Percentiles rank a stretch among this genome's conserved stretches.
Evolutionary conservation across 2,329 filamentous ascomycete genomes (phyloP).

Genomic region (Elsinoe necatrix): DNA sequence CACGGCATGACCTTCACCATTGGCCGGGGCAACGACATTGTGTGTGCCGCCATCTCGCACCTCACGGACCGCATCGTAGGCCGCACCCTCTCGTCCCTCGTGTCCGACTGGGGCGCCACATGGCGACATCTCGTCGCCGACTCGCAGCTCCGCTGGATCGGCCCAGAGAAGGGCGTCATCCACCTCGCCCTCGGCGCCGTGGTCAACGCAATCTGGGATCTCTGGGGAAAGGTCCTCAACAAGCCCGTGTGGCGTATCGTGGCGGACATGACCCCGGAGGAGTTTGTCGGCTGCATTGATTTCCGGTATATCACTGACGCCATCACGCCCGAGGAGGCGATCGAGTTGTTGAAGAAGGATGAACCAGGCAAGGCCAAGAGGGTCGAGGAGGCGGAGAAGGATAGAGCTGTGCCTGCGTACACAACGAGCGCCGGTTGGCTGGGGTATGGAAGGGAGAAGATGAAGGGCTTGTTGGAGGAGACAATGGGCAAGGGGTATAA

Average conservation of each 20-base stretch:
- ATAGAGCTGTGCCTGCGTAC: slow-evolving; percentile 75
- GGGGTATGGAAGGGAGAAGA: slow-evolving; percentile 82
- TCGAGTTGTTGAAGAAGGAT: slow-evolving; percentile 58
- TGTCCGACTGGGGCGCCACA: slow-evolving; percentile 73
- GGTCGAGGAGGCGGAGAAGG: slow-evolving; percentile 63
- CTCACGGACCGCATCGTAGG: slow-evolving; percentile 68
- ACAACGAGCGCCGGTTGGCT: slow-evolving; percentile 87
- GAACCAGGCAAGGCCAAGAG: slow-evolving; percentile 62
- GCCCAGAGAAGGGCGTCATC: slow-evolving; percentile 87
- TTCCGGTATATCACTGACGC: slow-evolving; percentile 93
- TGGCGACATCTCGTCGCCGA: slow-evolving; percentile 90
- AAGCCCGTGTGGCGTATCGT: slow-evolving; percentile 91
- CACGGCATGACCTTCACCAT: slow-evolving; percentile 86
- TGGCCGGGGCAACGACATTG: slow-evolving; percentile 83
- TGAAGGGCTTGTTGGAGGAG: slow-evolving; percentile 64
- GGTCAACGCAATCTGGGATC: slow-evolving; percentile 86
- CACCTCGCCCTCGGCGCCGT: slow-evolving; percentile 84
- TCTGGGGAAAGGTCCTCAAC: slow-evolving; percentile 79
- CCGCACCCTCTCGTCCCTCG: slow-evolving; percentile 67
- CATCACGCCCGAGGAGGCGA: slow-evolving; percentile 75
- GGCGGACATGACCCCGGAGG: slow-evolving; percentile 79
- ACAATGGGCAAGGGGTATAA: slow-evolving; percentile 68
- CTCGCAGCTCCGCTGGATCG: slow-evolving; percentile 86
- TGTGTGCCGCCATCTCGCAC: slow-evolving; percentile 74
- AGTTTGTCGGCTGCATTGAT: slow-evolving; percentile 81